These are phyloP conservation scores for Tolypocladium capitatum DNA, from an alignment of 2,329 filamentous ascomycete genomes.

Conservation along the genomic window DNA sequence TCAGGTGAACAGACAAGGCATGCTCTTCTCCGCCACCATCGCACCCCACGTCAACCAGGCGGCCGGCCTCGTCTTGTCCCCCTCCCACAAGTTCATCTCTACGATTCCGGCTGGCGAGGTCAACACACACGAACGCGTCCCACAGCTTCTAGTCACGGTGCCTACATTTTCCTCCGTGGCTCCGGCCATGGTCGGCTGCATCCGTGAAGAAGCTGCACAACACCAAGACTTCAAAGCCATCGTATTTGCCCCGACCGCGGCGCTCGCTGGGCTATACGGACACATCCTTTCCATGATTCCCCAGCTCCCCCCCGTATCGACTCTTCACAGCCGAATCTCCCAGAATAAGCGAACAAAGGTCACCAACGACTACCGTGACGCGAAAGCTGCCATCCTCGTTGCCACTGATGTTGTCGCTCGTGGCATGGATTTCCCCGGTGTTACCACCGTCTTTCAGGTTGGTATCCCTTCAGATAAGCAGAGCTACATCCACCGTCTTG, in stretches of 20 bases:
- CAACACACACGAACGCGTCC: slow-evolving; percentile 63
- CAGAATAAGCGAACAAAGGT: slow-evolving; percentile 38
- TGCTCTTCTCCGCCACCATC: slow-evolving; percentile 79
- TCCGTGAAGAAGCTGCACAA: slow-evolving; percentile 30
- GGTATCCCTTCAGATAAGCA: slow-evolving; percentile 46
- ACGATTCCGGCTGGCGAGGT: slow-evolving; percentile 64
- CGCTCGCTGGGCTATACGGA: slow-evolving; percentile 36
- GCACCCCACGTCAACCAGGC: slow-evolving; percentile 66
- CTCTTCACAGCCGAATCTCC: slow-evolving; percentile 37
- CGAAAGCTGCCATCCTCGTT: slow-evolving; percentile 41
- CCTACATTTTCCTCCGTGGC: slow-evolving; percentile 58
- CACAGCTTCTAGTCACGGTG: slow-evolving; percentile 56
- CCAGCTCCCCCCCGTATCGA: slow-evolving; percentile 28
- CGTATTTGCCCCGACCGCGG: slow-evolving; percentile 57
- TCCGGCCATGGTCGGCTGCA: slow-evolving; percentile 42
- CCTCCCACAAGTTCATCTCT: slow-evolving; percentile 66
- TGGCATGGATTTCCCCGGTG: slow-evolving; percentile 61
- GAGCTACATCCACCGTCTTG: slow-evolving; percentile 55
- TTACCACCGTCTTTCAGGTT: slow-evolving; percentile 53
- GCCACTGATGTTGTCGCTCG: slow-evolving; percentile 60
- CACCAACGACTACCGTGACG: slow-evolving; percentile 49
- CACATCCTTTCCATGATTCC: slow-evolving; percentile 26
- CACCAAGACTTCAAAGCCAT: slow-evolving; percentile 64
- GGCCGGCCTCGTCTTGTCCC: slow-evolving; percentile 54
- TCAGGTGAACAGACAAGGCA: slow-evolving; percentile 51